Base-by-base conservation (phyloP, 2,329 filamentous ascomycete genomes). In the Aspergillus brunneoviolaceus region DNA sequence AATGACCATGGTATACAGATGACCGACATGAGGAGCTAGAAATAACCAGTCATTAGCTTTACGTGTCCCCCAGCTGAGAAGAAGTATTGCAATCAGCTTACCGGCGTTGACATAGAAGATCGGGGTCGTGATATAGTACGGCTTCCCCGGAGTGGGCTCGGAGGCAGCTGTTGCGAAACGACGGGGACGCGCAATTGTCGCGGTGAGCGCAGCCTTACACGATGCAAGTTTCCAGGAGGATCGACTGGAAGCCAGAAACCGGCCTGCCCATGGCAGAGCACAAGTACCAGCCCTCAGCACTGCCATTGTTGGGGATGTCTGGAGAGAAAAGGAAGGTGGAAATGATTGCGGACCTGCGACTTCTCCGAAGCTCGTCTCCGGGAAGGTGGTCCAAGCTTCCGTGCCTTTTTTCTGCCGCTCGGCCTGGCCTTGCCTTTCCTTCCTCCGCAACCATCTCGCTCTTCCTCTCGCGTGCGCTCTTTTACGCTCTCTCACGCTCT, bases 101-200 rank as follows among this genome's bases (percentile, higher is more conserved):
- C 91, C 87, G 58, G 93, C 91, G 84, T 99, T 99, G 80, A 99
- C 95, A 77, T 99, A 99, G 81, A 98, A 99, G 60, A 99, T 99
- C 2, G 95, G 95, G 9, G 92, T 96, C 5, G 95, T 98, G 70
- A 96, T 83, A 81, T 98, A 99, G 80, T 89, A 97, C 9, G 94
- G 92, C 80, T 98, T 98, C 62, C 79, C 75, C 3, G 65, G 57
- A 45, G 57, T 59, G 51, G 59, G 60, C 33, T 64, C 57, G 25
- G 60, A 55, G 51, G 73, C 58, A 19, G 65, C 65, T 47, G 73
- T 72, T 62, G 73, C 71, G 63, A 71, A 67, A 58, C 67, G 66
- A 58, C 72, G 69, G 35, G 66, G 69, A 59, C 67, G 63, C 52
- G 60, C 59, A 9, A 60, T 55, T 50, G 60, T 50, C 51, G 61